These are phyloP conservation scores for Ogataea chonburiensis DNA, from an alignment of 805 yeast species.

Conservation along the genomic window DNA sequence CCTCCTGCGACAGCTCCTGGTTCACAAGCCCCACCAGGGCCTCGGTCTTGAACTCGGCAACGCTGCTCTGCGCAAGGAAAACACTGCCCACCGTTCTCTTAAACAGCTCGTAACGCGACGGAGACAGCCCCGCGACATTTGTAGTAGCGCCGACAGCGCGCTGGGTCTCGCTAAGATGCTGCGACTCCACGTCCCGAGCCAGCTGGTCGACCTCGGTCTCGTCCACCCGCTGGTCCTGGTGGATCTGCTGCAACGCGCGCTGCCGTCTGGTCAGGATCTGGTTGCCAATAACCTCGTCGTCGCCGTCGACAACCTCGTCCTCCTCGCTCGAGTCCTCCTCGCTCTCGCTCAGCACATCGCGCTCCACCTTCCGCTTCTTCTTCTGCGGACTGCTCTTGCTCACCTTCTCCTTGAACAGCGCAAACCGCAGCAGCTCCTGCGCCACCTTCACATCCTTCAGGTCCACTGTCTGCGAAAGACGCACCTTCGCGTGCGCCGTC, in stretches of 20 bases:
- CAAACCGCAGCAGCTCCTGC: constrained; percentile 77
- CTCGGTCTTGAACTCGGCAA: constrained; percentile 36
- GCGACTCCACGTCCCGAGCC: constrained; percentile 26
- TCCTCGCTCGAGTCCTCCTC: constrained; percentile 27
- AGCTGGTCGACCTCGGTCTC: constrained; percentile 14
- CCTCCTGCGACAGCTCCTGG: constrained; percentile 40
- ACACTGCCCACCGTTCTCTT: constrained; percentile 47
- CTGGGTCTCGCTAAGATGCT: constrained; percentile 15
- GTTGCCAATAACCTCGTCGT: constrained; percentile 19
- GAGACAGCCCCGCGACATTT: constrained; percentile 39
- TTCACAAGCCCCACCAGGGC: constrained; percentile 27
- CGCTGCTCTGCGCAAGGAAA: constrained; percentile 37
- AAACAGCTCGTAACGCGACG: constrained; percentile 47
- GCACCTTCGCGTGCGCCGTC: constrained; percentile 96
- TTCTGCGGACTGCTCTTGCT: constrained; percentile 36
- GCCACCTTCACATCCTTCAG: constrained; percentile 82
- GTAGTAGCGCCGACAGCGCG: too few relatives aligned
- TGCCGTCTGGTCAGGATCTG: constrained; percentile 21
- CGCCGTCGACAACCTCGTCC: constrained; percentile 17
- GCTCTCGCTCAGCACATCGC: constrained; percentile 12
- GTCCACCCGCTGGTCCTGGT: constrained; percentile 29
- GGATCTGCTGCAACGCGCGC: constrained; percentile 24
- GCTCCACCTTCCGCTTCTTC: constrained; percentile 35
- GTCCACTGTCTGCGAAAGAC: constrained; percentile 74
- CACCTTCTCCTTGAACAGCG: constrained; percentile 69